phyloP scores from a whole-genome alignment of 768 basidiomycete species.

The Clathrus columnatus region DNA sequence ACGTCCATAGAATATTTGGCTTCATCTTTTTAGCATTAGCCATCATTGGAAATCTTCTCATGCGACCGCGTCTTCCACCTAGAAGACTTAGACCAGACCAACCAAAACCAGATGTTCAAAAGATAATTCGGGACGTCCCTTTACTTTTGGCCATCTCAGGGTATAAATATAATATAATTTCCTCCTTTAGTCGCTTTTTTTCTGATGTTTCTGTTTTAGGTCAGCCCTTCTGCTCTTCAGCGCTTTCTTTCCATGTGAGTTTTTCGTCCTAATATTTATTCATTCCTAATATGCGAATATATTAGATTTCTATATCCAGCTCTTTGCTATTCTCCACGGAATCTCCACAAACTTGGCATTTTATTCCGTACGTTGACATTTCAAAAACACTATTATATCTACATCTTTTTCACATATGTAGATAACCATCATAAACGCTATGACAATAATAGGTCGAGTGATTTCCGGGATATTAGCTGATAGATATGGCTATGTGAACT shows the following conservation, averaged over 20 bases:
- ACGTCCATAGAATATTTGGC: not conserved
- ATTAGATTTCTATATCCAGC: slow-evolving; percentile 49
- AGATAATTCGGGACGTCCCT: slow-evolving; percentile 18
- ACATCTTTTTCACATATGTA: too few relatives aligned
- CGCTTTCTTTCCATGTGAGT: slow-evolving; percentile 1
- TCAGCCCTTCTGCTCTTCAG: slow-evolving; percentile 21
- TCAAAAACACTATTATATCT: too few relatives aligned
- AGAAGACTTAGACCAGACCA: not conserved
- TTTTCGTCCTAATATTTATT: not conserved
- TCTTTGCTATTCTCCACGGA: slow-evolving; percentile 41
- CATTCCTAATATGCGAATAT: slow-evolving; percentile 21
- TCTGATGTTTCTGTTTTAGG: slow-evolving; percentile 19
- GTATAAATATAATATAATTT: slow-evolving; percentile 15
- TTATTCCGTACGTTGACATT: slow-evolving; percentile 35
- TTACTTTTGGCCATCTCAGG: slow-evolving; percentile 37
- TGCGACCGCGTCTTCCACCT: slow-evolving; percentile 32
- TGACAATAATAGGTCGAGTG: slow-evolving; percentile 44
- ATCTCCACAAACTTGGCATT: slow-evolving; percentile 42
- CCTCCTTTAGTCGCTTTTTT: not conserved
- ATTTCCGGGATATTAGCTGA: slow-evolving; percentile 48
- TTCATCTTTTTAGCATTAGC: slow-evolving; percentile 25
- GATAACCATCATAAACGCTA: slow-evolving; percentile 15
- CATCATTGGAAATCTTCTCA: slow-evolving; percentile 23
- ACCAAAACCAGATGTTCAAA: not conserved
- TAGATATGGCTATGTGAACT: slow-evolving; percentile 41